Conservation (phyloP, 352 stramenopile species). For the Thalassiosira mediterranea region DNA sequence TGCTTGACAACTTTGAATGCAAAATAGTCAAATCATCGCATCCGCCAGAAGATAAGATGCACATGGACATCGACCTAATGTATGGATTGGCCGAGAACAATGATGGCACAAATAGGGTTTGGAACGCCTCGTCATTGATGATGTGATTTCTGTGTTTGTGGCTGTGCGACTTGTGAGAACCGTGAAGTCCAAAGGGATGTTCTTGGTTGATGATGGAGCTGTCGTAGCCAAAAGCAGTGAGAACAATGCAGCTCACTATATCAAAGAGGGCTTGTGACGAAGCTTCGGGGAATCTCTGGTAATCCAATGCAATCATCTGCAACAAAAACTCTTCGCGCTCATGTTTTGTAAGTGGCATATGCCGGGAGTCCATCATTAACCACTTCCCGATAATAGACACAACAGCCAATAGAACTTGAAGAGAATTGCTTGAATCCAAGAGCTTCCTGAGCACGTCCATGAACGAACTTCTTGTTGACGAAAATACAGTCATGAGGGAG, state of each 20-base stretch:
- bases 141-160: constrained; percentile 4
- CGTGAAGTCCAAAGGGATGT: constrained; percentile 31
- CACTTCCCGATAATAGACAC: constrained; percentile 71
- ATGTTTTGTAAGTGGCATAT: constrained; percentile 67
- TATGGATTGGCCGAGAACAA: constrained; percentile 50
- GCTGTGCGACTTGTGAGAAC: not conserved
- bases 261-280: constrained; percentile 71
- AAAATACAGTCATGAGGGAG: constrained; percentile 64
- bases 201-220: constrained; percentile 16
- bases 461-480: constrained; percentile 60
- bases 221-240: constrained; percentile 46
- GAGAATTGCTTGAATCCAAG: constrained; percentile 72
- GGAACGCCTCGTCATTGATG: constrained; percentile 27
- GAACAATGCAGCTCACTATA: constrained; percentile 69
- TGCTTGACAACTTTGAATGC: constrained; percentile 25
- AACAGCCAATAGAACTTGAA: constrained; percentile 72
- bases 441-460: constrained; percentile 68
- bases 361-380: constrained; percentile 46
- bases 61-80: constrained; percentile 30
- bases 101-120: constrained; percentile 44
- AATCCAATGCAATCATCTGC: constrained; percentile 74
- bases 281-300: constrained; percentile 64
- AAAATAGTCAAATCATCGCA: constrained; percentile 29
- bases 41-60: constrained; percentile 26
- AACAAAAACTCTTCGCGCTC: constrained; percentile 73